Conservation (phyloP, 2,329 filamentous ascomycete genomes). For the Diaporthe caulivora region DNA sequence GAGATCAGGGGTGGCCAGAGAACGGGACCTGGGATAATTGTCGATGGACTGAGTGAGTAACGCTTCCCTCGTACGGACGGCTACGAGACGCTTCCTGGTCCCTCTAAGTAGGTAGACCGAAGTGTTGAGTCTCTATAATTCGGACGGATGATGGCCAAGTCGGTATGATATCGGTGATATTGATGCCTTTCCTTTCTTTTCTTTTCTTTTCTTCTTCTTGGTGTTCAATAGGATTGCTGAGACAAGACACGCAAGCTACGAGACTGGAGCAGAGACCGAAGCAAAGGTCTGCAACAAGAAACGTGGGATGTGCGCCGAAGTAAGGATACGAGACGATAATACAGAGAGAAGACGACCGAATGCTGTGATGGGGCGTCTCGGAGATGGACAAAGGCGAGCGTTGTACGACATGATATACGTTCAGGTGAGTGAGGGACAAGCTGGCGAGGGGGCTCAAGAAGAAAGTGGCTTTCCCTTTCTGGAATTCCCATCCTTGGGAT, state of each 20-base stretch:
- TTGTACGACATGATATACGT: slow-evolving; percentile 13
- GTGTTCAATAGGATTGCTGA: not conserved
- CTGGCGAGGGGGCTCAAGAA: not conserved
- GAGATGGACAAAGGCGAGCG: not conserved
- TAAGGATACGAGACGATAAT: not conserved
- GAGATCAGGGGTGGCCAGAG: not conserved
- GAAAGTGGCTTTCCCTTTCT: not conserved
- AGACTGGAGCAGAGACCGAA: slow-evolving; percentile 27
- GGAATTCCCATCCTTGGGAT: too few relatives aligned
- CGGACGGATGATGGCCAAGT: not conserved
- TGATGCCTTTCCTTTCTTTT: not conserved
- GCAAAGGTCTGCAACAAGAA: slow-evolving; percentile 22
- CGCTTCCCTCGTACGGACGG: not conserved
- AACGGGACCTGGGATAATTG: not conserved
- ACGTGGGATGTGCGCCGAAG: not conserved
- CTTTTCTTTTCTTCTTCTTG: not conserved
- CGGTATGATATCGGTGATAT: not conserved
- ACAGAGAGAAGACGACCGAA: not conserved
- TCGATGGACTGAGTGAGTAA: not conserved
- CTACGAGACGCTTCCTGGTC: not conserved
- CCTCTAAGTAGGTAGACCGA: not conserved
- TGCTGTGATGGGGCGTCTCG: not conserved
- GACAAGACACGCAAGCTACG: not conserved
- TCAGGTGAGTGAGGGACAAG: not conserved
- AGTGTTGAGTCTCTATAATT: not conserved